Base-by-base conservation (phyloP, 2,329 filamentous ascomycete species). In the Aquanectria penicillioides region DNA sequence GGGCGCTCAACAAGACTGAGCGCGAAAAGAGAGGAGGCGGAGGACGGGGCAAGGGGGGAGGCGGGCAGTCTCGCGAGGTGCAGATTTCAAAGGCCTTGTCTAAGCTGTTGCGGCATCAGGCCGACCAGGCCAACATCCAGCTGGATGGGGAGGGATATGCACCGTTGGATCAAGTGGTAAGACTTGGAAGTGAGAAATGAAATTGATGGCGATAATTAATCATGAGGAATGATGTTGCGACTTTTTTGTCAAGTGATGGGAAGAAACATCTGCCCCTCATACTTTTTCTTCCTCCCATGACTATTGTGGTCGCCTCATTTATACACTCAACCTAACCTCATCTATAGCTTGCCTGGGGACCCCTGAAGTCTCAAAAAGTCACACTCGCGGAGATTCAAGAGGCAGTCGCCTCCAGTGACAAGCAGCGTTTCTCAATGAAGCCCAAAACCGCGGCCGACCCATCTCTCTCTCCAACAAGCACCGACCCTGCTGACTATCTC, bases 371-470 rank as follows among this genome's bases (percentile, higher is more conserved):
- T 4, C 81, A 97, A 9, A 83, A 91, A 61, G 85, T 90, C n/a
- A 91, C 89, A 0, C 85, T 97, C 56, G 78, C 82, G 3, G 94
- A 97, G 65, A 82, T 99, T 62, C 81, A 85, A 51, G 74, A 82
- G 9, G 83, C 89, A 13, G 93, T 97, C 11, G 76, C 80, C 12
- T 84, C 85, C 44, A 96, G 93, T 72, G 91, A 94, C 71, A 99
- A 99, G 79, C 91, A 97, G 76, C 91, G 95, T 33, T 99, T 96
- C 80, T 86, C 88, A 2, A 82, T 98, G 71, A 89, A 93, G 50
- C 85, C 85, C 40, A 83, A 78, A 62, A 69, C 73, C 8, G 54
- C 56, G 13, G 68, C 69, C 34, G 70, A 72, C 51, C 65, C 69
- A 3, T 62, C 59, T 5, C 47, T 53, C 52, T 70, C 52, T 4